These are phyloP conservation scores for Arabis alpina DNA, from an alignment of 345 rosid species.

Conservation along the genomic window DNA sequence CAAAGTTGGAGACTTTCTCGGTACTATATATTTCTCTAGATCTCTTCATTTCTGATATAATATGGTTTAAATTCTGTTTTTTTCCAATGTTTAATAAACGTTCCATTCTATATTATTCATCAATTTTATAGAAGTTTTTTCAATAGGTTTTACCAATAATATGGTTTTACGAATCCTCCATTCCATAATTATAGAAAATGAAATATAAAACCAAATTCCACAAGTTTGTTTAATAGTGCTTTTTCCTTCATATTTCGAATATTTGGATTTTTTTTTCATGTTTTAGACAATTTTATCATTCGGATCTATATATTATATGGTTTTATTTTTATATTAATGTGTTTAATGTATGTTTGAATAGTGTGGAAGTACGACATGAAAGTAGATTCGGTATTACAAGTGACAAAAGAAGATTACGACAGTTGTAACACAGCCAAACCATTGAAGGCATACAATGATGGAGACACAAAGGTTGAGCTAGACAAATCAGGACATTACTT, in stretches of 20 bases:
- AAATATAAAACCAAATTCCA: too few species aligned
- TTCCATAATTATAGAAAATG: too few species aligned
- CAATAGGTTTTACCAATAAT: too few species aligned
- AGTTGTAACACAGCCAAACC: constrained; percentile 54
- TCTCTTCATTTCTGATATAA: constrained; percentile 15
- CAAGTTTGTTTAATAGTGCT: too few species aligned
- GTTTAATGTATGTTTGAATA: constrained; percentile 34
- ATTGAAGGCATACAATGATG: constrained; percentile 47
- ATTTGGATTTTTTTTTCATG: not conserved
- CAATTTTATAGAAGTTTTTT: too few species aligned
- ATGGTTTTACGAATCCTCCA: too few species aligned
- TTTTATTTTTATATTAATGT: constrained; percentile 5
- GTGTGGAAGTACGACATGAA: constrained; percentile 54
- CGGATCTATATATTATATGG: not conserved
- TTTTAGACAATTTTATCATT: not conserved
- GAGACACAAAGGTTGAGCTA: constrained; percentile 50
- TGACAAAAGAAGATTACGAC: constrained; percentile 50
- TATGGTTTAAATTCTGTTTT: not conserved
- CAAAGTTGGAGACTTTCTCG: constrained; percentile 53
- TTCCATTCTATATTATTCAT: too few species aligned
- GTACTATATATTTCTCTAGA: constrained; percentile 31
- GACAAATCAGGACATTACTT: constrained; percentile 51
- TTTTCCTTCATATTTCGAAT: not conserved
- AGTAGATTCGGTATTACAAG: constrained; percentile 60
- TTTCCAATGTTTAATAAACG: not conserved